These are phyloP conservation scores for Citrus unshiu DNA, from an alignment of 345 rosid genomes.

Conservation along the genomic window DNA sequence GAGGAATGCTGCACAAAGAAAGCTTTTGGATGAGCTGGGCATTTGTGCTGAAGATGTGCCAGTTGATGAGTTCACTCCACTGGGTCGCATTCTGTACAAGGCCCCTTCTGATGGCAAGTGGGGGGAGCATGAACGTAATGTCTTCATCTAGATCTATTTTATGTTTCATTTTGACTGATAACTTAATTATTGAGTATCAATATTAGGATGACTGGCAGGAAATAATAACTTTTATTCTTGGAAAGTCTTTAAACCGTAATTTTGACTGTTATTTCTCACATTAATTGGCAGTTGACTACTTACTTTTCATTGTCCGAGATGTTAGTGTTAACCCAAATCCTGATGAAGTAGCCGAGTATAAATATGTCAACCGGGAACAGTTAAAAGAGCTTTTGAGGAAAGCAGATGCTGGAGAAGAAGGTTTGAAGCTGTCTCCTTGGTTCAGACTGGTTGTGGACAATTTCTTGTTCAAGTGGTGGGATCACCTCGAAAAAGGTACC, in stretches of 20 bases:
- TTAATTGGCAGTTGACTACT: slow-evolving; percentile 74
- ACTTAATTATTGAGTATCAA: neutral
- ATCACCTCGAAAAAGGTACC: slow-evolving; percentile 72
- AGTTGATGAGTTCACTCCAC: slow-evolving; percentile 68
- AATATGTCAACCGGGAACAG: slow-evolving; percentile 75
- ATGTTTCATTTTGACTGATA: neutral
- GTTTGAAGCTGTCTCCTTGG: slow-evolving; percentile 89
- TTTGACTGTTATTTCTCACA: neutral
- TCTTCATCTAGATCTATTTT: neutral
- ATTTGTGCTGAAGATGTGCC: slow-evolving; percentile 89
- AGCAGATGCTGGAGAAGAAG: slow-evolving; percentile 84
- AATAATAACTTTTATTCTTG: neutral
- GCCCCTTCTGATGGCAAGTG: slow-evolving; percentile 98
- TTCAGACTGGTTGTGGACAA: slow-evolving; percentile 91
- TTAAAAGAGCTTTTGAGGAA: slow-evolving; percentile 80
- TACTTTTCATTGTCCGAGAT: slow-evolving; percentile 79
- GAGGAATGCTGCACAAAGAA: slow-evolving; percentile 97
- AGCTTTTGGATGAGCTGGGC: slow-evolving; percentile 96
- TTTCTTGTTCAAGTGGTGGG: slow-evolving; percentile 97
- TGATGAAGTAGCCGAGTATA: slow-evolving; percentile 78
- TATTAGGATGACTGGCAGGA: neutral
- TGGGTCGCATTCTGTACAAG: slow-evolving; percentile 88
- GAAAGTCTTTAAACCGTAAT: neutral
- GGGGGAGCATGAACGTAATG: slow-evolving; percentile 97
- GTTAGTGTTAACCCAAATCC: slow-evolving; percentile 73